Conservation (phyloP, 1,284 basidiomycete species). For the Coriolopsis trogii region DNA sequence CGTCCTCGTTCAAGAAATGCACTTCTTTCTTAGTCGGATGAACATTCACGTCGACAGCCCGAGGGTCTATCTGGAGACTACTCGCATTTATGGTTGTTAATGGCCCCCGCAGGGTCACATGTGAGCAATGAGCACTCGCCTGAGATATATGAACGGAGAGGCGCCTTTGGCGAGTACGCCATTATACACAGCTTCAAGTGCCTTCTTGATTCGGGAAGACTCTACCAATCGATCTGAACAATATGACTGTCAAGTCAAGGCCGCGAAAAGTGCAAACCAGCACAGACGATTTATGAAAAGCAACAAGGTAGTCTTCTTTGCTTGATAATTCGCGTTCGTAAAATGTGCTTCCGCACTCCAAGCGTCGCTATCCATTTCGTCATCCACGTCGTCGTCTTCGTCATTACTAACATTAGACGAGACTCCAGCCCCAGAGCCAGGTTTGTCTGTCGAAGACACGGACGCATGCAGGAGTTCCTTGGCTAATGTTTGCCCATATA, state of each 20-base stretch:
- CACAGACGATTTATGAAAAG: conserved; percentile 96
- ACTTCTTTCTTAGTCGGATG: conserved; percentile 98
- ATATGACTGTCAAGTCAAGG: neutral
- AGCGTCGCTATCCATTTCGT: conserved; percentile 33
- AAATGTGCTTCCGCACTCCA: conserved; percentile 80
- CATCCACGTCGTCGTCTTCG: conserved; percentile 33
- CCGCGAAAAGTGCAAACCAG: neutral
- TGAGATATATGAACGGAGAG: conserved; percentile 91
- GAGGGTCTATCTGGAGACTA: conserved; percentile 84
- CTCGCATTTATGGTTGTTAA: no score
- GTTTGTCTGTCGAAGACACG: conserved; percentile 37
- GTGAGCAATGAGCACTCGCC: conserved; percentile 45
- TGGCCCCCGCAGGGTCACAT: no score
- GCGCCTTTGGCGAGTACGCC: conserved; percentile 90
- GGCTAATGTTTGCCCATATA: conserved; percentile 84
- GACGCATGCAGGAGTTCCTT: conserved; percentile 77
- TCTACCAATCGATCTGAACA: conserved; percentile 89
- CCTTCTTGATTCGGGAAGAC: conserved; percentile 83
- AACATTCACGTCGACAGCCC: conserved; percentile 95
- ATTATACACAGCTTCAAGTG: conserved; percentile 87
- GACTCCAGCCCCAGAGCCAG: neutral
- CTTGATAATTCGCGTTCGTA: conserved; percentile 89
- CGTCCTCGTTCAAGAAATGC: conserved; percentile 93
- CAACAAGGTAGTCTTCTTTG: conserved; percentile 83
- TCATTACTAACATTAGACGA: conserved; percentile 18